A percentile compares a stretch with the other conserved stretches of the same genome.
phyloP scores from a whole-genome alignment of 495 filamentous ascomycete genomes.

The Peziza echinospora region DNA sequence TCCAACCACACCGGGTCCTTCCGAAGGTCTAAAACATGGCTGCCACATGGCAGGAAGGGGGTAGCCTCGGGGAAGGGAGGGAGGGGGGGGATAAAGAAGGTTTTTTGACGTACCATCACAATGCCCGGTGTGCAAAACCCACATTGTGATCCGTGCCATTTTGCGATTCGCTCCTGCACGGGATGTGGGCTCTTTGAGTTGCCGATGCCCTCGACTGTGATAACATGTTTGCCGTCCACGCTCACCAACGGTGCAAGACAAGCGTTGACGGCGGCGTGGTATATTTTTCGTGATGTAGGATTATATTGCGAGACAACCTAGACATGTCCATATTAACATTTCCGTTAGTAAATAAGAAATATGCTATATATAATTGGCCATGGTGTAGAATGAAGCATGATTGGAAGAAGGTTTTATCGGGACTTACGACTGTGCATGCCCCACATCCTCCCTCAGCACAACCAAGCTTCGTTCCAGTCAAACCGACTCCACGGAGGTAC shows the following conservation, averaged over 20 bases:
- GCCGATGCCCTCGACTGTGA: conserved; percentile 95
- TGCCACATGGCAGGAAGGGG: conserved; percentile 12
- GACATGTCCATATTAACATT: not conserved
- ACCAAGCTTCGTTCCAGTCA: conserved; percentile 55
- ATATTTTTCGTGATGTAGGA: conserved; percentile 70
- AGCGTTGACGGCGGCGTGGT: conserved; percentile 84
- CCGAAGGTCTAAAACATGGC: not conserved
- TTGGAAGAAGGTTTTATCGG: not conserved
- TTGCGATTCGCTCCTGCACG: conserved; percentile 74
- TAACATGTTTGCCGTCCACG: conserved; percentile 93
- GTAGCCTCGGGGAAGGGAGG: too few relatives aligned
- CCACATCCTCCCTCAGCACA: conserved; percentile 95
- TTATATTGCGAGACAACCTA: conserved; percentile 77
- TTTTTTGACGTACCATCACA: conserved; percentile 43
- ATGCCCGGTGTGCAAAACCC: conserved; percentile 93
- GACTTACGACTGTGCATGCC: conserved; percentile 76
- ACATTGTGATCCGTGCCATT: conserved; percentile 44
- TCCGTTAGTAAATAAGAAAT: not conserved
- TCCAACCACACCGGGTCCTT: not conserved
- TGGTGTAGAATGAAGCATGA: not conserved
- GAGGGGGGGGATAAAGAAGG: too few relatives aligned
- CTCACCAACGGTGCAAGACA: conserved; percentile 82
- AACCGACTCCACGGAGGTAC: conserved; percentile 71
- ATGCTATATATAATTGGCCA: too few relatives aligned
- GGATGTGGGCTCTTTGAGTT: conserved; percentile 74